phyloP scores from a whole-genome alignment of 106 monocot genomes.

The Gastrodia elata region DNA sequence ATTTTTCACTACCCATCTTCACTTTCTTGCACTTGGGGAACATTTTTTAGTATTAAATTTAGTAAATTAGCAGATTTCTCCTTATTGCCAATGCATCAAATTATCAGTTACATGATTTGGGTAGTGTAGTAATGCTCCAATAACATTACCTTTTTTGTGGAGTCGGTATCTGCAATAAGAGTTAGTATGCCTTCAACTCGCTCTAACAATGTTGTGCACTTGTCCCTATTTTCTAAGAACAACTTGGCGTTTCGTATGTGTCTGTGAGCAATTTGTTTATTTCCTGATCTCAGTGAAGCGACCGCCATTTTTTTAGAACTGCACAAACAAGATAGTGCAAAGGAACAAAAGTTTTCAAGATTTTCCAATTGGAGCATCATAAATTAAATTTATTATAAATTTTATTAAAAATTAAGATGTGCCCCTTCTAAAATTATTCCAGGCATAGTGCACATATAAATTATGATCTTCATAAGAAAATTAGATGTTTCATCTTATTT shows the following conservation, averaged over 20 bases:
- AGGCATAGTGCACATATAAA: too few species aligned
- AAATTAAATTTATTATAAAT: neutral
- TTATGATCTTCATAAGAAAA: too few species aligned
- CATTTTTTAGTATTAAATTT: too few species aligned
- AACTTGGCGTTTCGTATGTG: slow-evolving; percentile 49
- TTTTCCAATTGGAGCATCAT: neutral
- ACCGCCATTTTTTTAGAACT: slow-evolving; percentile 74
- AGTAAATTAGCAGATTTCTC: too few species aligned
- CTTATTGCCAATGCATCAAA: too few species aligned
- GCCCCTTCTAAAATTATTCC: too few species aligned
- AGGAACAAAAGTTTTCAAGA: neutral
- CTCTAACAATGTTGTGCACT: slow-evolving; percentile 50
- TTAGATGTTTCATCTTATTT: too few species aligned
- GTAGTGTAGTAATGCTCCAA: too few species aligned
- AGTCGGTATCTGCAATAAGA: slow-evolving; percentile 55
- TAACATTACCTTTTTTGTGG: slow-evolving; percentile 60
- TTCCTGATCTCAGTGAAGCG: slow-evolving; percentile 49
- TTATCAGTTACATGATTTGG: too few species aligned
- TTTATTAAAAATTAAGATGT: neutral
- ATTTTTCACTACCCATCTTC: too few species aligned
- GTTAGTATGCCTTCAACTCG: slow-evolving; percentile 72
- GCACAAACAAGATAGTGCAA: slow-evolving; percentile 6
- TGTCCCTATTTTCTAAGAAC: slow-evolving; percentile 49
- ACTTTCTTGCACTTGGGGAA: too few species aligned
- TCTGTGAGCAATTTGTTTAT: slow-evolving; percentile 63